phyloP scores from a whole-genome alignment of 2,329 filamentous ascomycete genomes.

The Bipolaris sorokiniana region DNA sequence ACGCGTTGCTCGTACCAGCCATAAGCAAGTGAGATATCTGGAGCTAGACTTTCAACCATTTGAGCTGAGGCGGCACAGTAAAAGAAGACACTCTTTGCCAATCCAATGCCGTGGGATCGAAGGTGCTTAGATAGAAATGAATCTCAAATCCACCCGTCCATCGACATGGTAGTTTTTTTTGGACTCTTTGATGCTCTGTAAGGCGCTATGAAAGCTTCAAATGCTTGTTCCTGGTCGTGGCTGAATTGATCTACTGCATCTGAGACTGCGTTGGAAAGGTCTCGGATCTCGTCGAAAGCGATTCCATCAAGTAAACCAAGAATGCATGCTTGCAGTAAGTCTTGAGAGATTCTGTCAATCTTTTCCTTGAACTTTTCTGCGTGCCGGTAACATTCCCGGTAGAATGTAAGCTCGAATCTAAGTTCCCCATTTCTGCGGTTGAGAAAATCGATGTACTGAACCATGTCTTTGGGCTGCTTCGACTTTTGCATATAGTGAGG shows the following conservation, averaged over 20 bases:
- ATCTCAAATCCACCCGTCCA: conserved; percentile 11
- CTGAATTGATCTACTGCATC: conserved; percentile 10
- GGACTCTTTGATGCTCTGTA: conserved; percentile 13
- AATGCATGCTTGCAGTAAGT: conserved; percentile 22
- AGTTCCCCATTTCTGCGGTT: conserved; percentile 17
- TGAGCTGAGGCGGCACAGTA: not conserved
- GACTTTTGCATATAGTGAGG: conserved; percentile 16
- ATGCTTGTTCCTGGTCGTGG: conserved; percentile 9
- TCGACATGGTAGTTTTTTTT: conserved; percentile 5
- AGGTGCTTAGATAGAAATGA: conserved; percentile 3
- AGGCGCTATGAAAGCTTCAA: conserved; percentile 18
- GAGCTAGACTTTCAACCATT: conserved; percentile 21
- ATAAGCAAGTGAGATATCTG: conserved; percentile 16
- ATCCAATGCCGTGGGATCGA: conserved; percentile 10
- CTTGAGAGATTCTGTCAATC: conserved; percentile 9
- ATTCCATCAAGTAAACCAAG: conserved; percentile 12
- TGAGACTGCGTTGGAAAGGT: conserved; percentile 10
- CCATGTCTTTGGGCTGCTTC: conserved; percentile 10
- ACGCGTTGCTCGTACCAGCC: conserved; percentile 9
- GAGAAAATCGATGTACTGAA: conserved; percentile 16
- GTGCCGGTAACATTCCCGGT: conserved; percentile 17
- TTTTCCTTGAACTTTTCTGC: conserved; percentile 17
- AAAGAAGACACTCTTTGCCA: conserved; percentile 9
- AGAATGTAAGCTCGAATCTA: conserved; percentile 20
- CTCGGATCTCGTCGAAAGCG: conserved; percentile 14